Evolutionary conservation across 495 filamentous ascomycete species (phyloP).

Genomic region (Xylaria grammica): DNA sequence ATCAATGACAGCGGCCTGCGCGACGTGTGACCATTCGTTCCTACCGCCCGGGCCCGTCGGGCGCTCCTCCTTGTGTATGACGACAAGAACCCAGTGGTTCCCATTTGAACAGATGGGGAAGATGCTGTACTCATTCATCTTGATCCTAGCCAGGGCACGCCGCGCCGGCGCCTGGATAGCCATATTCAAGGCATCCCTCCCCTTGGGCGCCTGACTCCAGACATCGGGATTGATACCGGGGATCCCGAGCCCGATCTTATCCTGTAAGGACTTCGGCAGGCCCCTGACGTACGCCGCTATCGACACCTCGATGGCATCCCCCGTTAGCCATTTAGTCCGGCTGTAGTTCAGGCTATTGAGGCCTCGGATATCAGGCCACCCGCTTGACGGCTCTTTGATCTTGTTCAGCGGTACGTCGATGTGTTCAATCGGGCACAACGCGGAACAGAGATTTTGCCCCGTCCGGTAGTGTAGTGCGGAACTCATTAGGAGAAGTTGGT

Average conservation of each 20-base stretch:
- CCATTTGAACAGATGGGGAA: slow-evolving; percentile 25
- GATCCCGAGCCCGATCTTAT: slow-evolving; percentile 18
- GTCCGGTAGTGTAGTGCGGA: neutral
- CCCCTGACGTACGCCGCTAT: slow-evolving; percentile 13
- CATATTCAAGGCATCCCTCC: neutral
- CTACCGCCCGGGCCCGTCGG: neutral
- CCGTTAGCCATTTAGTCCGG: slow-evolving; percentile 24
- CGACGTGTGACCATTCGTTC: slow-evolving; percentile 18
- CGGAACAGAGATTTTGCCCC: slow-evolving; percentile 13
- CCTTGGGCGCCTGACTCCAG: neutral
- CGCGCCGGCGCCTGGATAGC: neutral
- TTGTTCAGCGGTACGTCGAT: slow-evolving; percentile 4
- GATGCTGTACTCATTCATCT: slow-evolving; percentile 22
- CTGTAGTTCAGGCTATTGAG: slow-evolving; percentile 27
- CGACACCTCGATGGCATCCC: slow-evolving; percentile 27
- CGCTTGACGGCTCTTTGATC: neutral
- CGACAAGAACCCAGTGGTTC: slow-evolving; percentile 29
- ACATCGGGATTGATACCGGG: slow-evolving; percentile 8
- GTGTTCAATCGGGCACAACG: slow-evolving; percentile 20
- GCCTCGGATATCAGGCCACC: slow-evolving; percentile 30
- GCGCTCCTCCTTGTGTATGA: slow-evolving; percentile 25
- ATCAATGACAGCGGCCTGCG: slow-evolving; percentile 25
- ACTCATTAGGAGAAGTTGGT: slow-evolving; percentile 5
- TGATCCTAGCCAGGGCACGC: slow-evolving; percentile 4
- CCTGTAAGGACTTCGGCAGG: slow-evolving; percentile 14